Evolutionary conservation across 129 eudicot species (phyloP), one percentile per base, ranked within the genome.

Genomic region (Arctium lappa): DNA sequence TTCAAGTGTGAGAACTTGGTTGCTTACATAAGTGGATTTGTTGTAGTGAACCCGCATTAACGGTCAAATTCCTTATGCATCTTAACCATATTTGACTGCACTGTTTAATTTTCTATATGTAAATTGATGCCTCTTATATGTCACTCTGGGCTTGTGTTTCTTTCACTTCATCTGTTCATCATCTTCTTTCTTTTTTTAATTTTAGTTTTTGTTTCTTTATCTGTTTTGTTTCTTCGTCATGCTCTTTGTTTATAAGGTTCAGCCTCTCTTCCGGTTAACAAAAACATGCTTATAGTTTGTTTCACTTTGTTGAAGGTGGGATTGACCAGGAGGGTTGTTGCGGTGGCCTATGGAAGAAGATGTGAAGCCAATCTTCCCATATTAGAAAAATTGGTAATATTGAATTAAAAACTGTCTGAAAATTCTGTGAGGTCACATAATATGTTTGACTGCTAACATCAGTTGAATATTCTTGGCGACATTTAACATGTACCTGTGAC

Each of bases 341-440:
- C 97, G 66, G 90, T 83, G 86, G 91, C 97, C 71, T 95, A 93
- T 84, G 99, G 98, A 37, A 85, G 84, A 88, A 88, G 99, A 76
- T 95, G 98, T 80, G 97, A 89, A 86, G 89, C 88, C 80, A 95
- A 93, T 87, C 87, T 95, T 84, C 86, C 97, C 15, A 60, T 93
- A 56, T 79, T 95, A 69, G 97, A 95, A 85, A 91, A 82, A 66
- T 73, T 95, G 97, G 98, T 95, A 94, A 85, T 76, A 66, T 63
- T 27, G 8, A 63, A 82, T 46, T 74, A 39, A 79, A 74, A 74
- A 53, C 63, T 16, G 37, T 72, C 74, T 76, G 77, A 74, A n/a
- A 44, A 69, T 48, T 76, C 65, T 88, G 75, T 2, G 72, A 33
- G 32, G 42, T 53, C 60, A 56, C 63, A 3, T 73, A 48, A 27